These are phyloP conservation scores for Colletotrichum kahawae DNA, from an alignment of 2,329 filamentous ascomycete genomes.

Conservation along the genomic window DNA sequence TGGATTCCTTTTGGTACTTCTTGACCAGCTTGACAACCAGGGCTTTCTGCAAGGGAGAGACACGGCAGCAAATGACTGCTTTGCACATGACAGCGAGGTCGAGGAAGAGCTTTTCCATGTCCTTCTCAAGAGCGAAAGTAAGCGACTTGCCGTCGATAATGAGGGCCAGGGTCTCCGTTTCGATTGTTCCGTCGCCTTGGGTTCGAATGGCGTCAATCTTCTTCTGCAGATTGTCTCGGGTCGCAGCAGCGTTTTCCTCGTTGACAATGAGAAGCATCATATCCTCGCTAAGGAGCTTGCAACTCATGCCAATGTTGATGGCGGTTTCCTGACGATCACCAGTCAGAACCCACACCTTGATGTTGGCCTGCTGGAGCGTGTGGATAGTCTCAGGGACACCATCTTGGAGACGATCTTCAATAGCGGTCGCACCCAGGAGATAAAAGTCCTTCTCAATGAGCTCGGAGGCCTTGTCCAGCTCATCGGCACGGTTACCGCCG, in stretches of 20 bases:
- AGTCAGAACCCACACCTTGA: conserved; percentile 98
- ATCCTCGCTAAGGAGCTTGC: conserved; percentile 96
- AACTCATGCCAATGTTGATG: conserved; percentile 99
- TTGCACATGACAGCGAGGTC: conserved; percentile 96
- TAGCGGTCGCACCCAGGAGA: conserved; percentile 92
- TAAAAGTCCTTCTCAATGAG: conserved; percentile 92
- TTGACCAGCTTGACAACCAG: conserved; percentile 98
- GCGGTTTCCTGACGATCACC: conserved; percentile 98
- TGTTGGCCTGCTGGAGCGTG: conserved; percentile 93
- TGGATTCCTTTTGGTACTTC: conserved; percentile 84
- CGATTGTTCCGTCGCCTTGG: conserved; percentile 77
- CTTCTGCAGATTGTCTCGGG: conserved; percentile 88
- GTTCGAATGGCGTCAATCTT: conserved; percentile 90
- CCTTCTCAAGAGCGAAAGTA: conserved; percentile 90
- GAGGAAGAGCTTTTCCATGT: conserved; percentile 90
- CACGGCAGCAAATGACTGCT: conserved; percentile 97
- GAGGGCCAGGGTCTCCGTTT: conserved; percentile 86
- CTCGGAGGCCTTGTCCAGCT: conserved; percentile 96
- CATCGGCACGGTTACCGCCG: conserved; percentile 88
- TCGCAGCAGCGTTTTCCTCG: conserved; percentile 80
- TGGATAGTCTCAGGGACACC: conserved; percentile 98
- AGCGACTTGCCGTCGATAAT: conserved; percentile 97
- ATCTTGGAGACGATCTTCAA: conserved; percentile 95
- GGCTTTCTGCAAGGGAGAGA: conserved; percentile 95
- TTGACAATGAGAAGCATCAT: conserved; percentile 98